phyloP scores from a whole-genome alignment of 2,329 filamentous ascomycete species.

The Bipolaris gigantea region DNA sequence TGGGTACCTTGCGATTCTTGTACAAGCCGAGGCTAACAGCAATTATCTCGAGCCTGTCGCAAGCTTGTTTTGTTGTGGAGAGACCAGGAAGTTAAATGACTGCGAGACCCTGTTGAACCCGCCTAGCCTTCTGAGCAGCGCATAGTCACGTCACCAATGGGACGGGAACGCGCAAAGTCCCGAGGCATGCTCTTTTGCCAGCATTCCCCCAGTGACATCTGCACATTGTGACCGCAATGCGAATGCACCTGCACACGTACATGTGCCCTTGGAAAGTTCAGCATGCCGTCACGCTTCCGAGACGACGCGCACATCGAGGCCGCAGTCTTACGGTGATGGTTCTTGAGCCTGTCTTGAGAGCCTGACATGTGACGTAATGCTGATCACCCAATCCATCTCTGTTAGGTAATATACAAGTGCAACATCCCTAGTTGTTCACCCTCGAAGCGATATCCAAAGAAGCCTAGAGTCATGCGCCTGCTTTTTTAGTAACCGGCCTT shows the following conservation, averaged over 20 bases:
- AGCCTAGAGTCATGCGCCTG: background rate
- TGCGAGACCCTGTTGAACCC: conserved; percentile 10
- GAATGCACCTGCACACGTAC: too few species aligned
- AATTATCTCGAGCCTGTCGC: conserved; percentile 7
- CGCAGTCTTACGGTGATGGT: background rate
- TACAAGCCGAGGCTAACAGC: conserved; percentile 5
- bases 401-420: background rate
- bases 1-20: conserved; percentile 1
- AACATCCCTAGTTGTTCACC: background rate
- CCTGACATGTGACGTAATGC: background rate
- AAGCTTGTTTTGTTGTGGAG: conserved; percentile 21
- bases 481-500: background rate
- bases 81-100: conserved; percentile 17
- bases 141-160: conserved; percentile 14
- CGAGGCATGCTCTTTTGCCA: background rate
- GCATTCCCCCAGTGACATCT: background rate
- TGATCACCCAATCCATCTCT: background rate
- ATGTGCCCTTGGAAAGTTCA: background rate
- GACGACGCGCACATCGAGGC: background rate
- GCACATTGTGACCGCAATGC: too few species aligned
- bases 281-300: background rate
- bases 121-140: conserved; percentile 15
- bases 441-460: too few species aligned
- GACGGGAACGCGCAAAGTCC: background rate
- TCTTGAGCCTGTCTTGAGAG: background rate